Percentiles rank a stretch among this genome's conserved stretches.
These are phyloP conservation scores for Russula sp. DNA, from an alignment of 768 basidiomycete genomes.

Conservation along the genomic window DNA sequence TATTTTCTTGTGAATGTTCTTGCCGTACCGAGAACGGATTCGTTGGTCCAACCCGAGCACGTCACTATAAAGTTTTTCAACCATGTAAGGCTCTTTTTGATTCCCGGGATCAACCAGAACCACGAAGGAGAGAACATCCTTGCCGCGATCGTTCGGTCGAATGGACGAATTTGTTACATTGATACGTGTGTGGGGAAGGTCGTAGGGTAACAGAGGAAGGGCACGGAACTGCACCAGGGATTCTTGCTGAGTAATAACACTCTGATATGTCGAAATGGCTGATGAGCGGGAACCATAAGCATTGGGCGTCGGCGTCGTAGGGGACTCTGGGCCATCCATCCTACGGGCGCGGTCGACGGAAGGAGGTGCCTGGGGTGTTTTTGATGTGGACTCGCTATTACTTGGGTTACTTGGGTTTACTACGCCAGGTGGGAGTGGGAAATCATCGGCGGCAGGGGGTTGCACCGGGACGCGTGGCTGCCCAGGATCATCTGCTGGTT, in stretches of 20 bases:
- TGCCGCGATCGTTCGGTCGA: slow-evolving; percentile 83
- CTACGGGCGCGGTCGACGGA: slow-evolving; percentile 15
- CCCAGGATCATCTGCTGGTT: slow-evolving; percentile 26
- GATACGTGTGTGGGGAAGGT: slow-evolving; percentile 71
- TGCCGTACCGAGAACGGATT: slow-evolving; percentile 56
- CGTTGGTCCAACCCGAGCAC: slow-evolving; percentile 84
- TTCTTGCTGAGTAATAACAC: slow-evolving; percentile 32
- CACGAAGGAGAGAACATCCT: slow-evolving; percentile 89
- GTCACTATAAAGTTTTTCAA: slow-evolving; percentile 94
- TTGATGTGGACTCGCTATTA: slow-evolving; percentile 14
- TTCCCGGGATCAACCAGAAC: slow-evolving; percentile 69
- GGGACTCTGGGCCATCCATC: slow-evolving; percentile 30
- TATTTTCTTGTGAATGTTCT: slow-evolving; percentile 74
- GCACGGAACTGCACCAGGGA: slow-evolving; percentile 57
- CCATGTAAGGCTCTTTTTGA: slow-evolving; percentile 71
- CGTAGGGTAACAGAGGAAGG: slow-evolving; percentile 62
- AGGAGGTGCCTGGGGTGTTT: slow-evolving; percentile 11
- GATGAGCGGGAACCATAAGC: slow-evolving; percentile 22
- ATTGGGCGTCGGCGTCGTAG: slow-evolving; percentile 28
- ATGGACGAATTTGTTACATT: slow-evolving; percentile 79
- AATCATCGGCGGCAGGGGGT: slow-evolving; percentile 29
- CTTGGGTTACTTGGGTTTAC: slow-evolving; percentile 12
- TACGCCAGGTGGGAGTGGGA: slow-evolving; percentile 28
- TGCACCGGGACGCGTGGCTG: slow-evolving; percentile 15
- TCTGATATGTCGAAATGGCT: slow-evolving; percentile 24